Percentiles rank a stretch among this genome's conserved stretches.
Evolutionary conservation across 2,329 filamentous ascomycete species (phyloP).

Genomic region (Tolypocladium paradoxum): DNA sequence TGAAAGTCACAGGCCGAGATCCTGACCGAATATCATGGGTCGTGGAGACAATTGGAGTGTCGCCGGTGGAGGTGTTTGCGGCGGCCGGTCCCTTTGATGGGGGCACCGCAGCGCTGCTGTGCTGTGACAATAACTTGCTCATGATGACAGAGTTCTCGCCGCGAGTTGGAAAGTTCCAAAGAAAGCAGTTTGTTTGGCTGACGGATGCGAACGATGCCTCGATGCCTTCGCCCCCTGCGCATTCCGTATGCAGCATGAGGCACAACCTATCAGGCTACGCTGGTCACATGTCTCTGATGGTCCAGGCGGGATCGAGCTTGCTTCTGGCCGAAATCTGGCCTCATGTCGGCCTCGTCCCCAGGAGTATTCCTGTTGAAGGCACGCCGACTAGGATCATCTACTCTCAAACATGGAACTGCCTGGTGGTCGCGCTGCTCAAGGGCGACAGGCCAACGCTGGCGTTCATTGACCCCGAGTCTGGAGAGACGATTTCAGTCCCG

Average conservation of each 20-base stretch:
- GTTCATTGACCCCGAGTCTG: slow-evolving; percentile 47
- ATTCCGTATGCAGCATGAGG: slow-evolving; percentile 33
- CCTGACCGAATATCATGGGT: slow-evolving; percentile 14
- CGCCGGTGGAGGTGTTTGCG: slow-evolving; percentile 24
- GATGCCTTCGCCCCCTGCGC: slow-evolving; percentile 35
- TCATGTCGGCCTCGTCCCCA: slow-evolving; percentile 34
- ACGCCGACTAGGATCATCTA: slow-evolving; percentile 43
- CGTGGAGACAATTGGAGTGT: slow-evolving; percentile 22
- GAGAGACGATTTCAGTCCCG: slow-evolving; percentile 37
- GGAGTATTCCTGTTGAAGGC: slow-evolving; percentile 34
- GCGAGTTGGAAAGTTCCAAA: slow-evolving; percentile 19
- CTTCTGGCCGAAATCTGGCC: slow-evolving; percentile 42
- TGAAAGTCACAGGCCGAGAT: slow-evolving; percentile 14
- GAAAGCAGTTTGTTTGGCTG: slow-evolving; percentile 37
- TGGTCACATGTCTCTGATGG: slow-evolving; percentile 32
- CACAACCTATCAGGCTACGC: slow-evolving; percentile 25
- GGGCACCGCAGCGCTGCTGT: slow-evolving; percentile 27
- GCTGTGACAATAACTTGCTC: slow-evolving; percentile 36
- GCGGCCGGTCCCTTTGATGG: slow-evolving; percentile 12
- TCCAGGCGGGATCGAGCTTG: slow-evolving; percentile 39
- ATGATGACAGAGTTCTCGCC: slow-evolving; percentile 28
- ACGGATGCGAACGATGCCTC: slow-evolving; percentile 37
- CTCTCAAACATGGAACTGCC: slow-evolving; percentile 39
- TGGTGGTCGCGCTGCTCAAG: slow-evolving; percentile 39
- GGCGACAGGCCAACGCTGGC: slow-evolving; percentile 35